Base-by-base conservation (phyloP, 2,329 filamentous ascomycete genomes). In the Aspergillus nomiae region DNA sequence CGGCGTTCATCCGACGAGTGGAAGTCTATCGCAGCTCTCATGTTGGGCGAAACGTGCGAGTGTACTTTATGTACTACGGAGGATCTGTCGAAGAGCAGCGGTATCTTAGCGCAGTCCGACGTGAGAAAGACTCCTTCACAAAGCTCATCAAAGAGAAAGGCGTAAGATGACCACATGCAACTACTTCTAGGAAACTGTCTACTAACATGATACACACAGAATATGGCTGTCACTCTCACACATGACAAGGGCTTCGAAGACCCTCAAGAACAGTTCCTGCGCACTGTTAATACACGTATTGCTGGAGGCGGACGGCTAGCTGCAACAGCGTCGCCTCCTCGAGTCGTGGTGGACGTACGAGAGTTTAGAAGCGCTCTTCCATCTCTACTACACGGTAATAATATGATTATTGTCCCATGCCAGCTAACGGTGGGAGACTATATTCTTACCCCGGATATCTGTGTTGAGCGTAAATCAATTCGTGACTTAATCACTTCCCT, bases 401-500 rank as follows among this genome's bases (percentile, higher is more conserved):
- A 88, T 70, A 94, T 97, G 82, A 83, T 93, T 38, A 89, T 98
- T 50, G 90, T 98, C 0, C 95, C 95, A 2, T 97, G 94, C 78
- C 96, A 96, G 87, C 83, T 99, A 63, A 99, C 94, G 0, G 94
- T 99, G 0, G 95, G 92, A 67, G 95, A 99, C 80, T 99, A 99
- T 78, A 90, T 99, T 65, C 84, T 99, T 48, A 95, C 92, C 1
- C 94, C 94, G 1, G 87, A 89, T 68, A 95, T 98, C 68, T 97
- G 93, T 78, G 87, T 99, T 36, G 95, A 99, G 81, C 91, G 95
- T 55, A 99, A 99, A 80, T 96, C 92, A 30, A 86, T 99, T 72
- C 89, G 88, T 73, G 95, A 99, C 80, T 82, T 99, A 53, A 94
- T 98, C 77, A 89, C 89, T 61, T 97, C 93, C 0, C 93, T 99